Conservation (phyloP, 139 green algal genomes). For the Picochlorum sp. region DNA sequence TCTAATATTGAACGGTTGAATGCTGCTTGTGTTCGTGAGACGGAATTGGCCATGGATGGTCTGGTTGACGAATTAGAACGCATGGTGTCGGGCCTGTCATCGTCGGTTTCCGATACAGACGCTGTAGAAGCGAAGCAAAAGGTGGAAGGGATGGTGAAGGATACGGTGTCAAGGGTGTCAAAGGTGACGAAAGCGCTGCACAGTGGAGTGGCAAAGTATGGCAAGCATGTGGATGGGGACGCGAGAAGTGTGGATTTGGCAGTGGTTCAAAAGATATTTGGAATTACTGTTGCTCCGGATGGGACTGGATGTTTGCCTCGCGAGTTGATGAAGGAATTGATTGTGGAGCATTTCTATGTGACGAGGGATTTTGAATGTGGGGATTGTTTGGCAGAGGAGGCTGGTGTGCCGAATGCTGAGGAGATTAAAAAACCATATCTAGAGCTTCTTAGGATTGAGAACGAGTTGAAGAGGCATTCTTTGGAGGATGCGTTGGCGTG, state of each 20-base stretch:
- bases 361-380: constrained; percentile 75
- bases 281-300: neutral
- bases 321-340: constrained; percentile 40
- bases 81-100: neutral
- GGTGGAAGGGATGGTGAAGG: constrained; percentile 11
- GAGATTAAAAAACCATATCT: constrained; percentile 53
- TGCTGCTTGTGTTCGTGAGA: neutral
- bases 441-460: constrained; percentile 70
- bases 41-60: neutral
- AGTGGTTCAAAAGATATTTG: constrained; percentile 1
- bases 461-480: constrained; percentile 53
- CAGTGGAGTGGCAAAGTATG: constrained; percentile 52
- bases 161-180: constrained; percentile 30
- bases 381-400: constrained; percentile 68
- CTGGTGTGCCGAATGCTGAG: constrained; percentile 39
- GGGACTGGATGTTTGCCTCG: neutral
- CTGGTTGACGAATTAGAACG: neutral
- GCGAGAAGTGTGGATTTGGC: neutral
- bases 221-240: constrained; percentile 45
- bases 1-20: neutral
- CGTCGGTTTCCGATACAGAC: constrained; percentile 9
- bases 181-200: constrained; percentile 72
- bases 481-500: constrained; percentile 72
- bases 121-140: constrained; percentile 14
- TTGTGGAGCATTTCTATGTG: constrained; percentile 83